Conservation (phyloP, 2,329 filamentous ascomycete genomes). For the Acrodontium crateriforme region DNA sequence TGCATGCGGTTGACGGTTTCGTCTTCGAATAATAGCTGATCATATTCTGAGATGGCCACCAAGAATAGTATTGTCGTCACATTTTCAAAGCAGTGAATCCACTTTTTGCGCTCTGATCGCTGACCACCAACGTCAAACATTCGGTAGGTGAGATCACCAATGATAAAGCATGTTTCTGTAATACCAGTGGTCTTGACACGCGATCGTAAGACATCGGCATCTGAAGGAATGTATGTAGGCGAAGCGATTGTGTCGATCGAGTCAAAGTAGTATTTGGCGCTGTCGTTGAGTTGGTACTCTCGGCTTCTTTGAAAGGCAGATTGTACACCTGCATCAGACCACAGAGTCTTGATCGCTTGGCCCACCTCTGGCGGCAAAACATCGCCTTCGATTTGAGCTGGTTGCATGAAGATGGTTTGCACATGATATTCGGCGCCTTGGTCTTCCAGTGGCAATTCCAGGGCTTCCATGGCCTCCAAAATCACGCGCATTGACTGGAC, state of each 20-base stretch:
- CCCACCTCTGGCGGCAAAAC: slow-evolving; percentile 89
- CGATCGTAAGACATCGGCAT: slow-evolving; percentile 84
- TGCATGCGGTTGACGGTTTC: slow-evolving; percentile 70
- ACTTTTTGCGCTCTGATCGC: slow-evolving; percentile 88
- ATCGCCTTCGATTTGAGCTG: slow-evolving; percentile 89
- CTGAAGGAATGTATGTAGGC: slow-evolving; percentile 86
- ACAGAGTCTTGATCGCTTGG: slow-evolving; percentile 79
- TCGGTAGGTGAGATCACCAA: slow-evolving; percentile 82
- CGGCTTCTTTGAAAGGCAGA: slow-evolving; percentile 90
- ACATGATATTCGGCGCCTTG: slow-evolving; percentile 93
- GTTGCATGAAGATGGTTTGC: slow-evolving; percentile 98
- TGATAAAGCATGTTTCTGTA: slow-evolving; percentile 85
- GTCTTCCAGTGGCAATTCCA: slow-evolving; percentile 73
- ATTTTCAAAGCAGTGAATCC: slow-evolving; percentile 98
- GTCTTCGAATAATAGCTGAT: slow-evolving; percentile 89
- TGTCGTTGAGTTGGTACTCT: slow-evolving; percentile 94
- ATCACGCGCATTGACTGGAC: slow-evolving; percentile 59
- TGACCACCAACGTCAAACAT: slow-evolving; percentile 96
- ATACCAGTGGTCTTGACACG: slow-evolving; percentile 87
- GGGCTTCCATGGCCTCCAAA: slow-evolving; percentile 54
- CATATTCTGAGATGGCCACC: slow-evolving; percentile 93
- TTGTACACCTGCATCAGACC: slow-evolving; percentile 86
- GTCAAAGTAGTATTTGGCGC: slow-evolving; percentile 95
- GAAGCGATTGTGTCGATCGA: slow-evolving; percentile 82
- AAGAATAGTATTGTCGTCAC: slow-evolving; percentile 94